phyloP scores from a whole-genome alignment of 2,329 filamentous ascomycete species.

The Shiraia sp. region DNA sequence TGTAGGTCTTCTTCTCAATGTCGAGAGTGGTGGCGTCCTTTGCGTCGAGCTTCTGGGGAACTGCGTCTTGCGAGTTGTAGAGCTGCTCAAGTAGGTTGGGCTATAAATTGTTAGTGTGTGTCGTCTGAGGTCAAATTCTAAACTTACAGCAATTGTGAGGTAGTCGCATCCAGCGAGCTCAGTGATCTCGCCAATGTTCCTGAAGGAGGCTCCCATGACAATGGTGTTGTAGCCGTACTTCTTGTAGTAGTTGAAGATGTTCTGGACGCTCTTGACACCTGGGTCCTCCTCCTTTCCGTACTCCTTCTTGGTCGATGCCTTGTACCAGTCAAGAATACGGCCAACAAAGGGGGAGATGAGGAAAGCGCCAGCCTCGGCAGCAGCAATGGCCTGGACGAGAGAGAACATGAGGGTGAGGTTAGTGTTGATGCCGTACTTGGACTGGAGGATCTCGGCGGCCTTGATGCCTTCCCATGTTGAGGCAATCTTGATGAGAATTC shows the following conservation, averaged over 20 bases:
- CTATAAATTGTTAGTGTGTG: conserved; percentile 48
- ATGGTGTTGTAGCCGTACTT: conserved; percentile 99
- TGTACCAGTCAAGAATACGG: conserved; percentile 99
- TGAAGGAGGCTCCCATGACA: conserved; percentile 99
- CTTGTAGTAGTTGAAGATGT: conserved; percentile 99
- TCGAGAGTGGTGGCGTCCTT: conserved; percentile 66
- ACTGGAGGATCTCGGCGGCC: conserved; percentile 95
- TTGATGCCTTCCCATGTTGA: conserved; percentile 99
- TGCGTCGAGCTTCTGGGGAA: conserved; percentile 92
- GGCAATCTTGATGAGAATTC: conserved; percentile 97
- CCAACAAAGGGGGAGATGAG: conserved; percentile 99
- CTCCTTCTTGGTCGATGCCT: conserved; percentile 92
- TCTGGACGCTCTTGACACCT: conserved; percentile 89
- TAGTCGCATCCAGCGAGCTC: conserved; percentile 99
- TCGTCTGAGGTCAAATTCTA: neutral
- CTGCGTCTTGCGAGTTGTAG: conserved; percentile 76
- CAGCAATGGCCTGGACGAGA: conserved; percentile 88
- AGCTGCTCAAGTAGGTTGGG: conserved; percentile 94
- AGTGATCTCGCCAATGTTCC: conserved; percentile 93
- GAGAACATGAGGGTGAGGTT: conserved; percentile 99
- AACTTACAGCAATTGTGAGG: conserved; percentile 88
- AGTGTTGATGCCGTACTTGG: conserved; percentile 94
- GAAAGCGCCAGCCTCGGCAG: conserved; percentile 92
- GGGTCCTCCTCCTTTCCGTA: conserved; percentile 90
- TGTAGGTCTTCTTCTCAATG: conserved; percentile 87